These are phyloP conservation scores for Flaveria robusta DNA, from an alignment of 129 eudicot genomes.

Conservation along the genomic window DNA sequence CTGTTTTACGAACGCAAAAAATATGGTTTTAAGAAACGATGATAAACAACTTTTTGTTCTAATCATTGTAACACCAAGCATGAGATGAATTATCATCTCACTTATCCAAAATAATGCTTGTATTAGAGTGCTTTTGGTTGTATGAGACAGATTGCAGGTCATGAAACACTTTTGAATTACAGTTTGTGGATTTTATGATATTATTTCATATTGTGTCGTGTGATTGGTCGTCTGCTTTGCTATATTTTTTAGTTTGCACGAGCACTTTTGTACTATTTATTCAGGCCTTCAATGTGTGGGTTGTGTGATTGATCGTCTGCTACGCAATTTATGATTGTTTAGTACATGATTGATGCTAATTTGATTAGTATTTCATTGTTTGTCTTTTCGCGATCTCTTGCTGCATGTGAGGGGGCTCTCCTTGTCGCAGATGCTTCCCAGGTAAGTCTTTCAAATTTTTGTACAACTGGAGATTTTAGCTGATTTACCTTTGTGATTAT, in stretches of 20 bases:
- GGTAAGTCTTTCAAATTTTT: conserved; percentile 36
- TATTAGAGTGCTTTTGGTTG: conserved; percentile 17
- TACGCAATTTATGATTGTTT: not conserved
- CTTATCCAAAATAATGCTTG: not conserved
- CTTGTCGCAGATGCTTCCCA: conserved; percentile 98
- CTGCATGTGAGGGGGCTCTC: conserved; percentile 98
- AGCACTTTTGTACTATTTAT: not conserved
- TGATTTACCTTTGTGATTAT: not conserved
- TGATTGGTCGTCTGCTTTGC: not conserved
- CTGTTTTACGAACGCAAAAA: conserved; percentile 56
- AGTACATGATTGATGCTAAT: not conserved
- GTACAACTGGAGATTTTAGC: not conserved
- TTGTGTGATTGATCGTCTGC: no score
- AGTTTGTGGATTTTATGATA: conserved; percentile 1
- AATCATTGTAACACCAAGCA: conserved; percentile 9
- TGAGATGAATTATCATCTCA: not conserved
- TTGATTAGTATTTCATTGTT: conserved; percentile 1
- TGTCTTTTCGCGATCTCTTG: conserved; percentile 85
- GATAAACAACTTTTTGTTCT: not conserved
- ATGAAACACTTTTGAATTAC: not conserved
- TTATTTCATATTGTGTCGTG: not conserved
- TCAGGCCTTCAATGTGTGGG: not conserved
- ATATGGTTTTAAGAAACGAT: conserved; percentile 53
- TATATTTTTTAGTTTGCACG: not conserved
- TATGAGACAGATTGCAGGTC: not conserved